A percentile compares a stretch with the other conserved stretches of the same genome.
These are phyloP conservation scores for Elongisporangium senticosum DNA, from an alignment of 352 stramenopile species.

Conservation along the genomic window DNA sequence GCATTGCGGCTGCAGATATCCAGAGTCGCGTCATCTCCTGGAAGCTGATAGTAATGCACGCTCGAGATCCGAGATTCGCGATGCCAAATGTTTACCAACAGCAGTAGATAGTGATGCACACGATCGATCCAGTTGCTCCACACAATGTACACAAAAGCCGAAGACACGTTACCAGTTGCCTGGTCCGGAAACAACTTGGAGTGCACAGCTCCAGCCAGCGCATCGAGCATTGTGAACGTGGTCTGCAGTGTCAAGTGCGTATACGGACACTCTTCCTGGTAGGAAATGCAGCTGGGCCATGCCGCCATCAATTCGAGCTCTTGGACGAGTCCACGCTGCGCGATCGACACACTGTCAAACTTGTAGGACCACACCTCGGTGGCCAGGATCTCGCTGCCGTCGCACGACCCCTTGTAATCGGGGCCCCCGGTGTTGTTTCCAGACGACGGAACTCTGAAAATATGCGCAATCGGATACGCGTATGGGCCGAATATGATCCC, in stretches of 20 bases:
- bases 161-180: conserved; percentile 1
- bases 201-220: conserved; percentile 13
- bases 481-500: conserved; percentile 37
- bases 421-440: neutral
- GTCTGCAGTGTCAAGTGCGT: conserved; percentile 14
- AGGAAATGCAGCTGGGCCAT: conserved; percentile 26
- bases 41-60: neutral
- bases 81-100: neutral
- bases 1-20: neutral
- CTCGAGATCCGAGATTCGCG: neutral
- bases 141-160: conserved; percentile 7
- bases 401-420: conserved; percentile 18
- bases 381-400: conserved; percentile 5
- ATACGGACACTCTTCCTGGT: conserved; percentile 2
- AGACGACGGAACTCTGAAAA: conserved; percentile 6
- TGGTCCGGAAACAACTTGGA: conserved; percentile 2
- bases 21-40: neutral
- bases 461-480: conserved; percentile 33
- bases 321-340: conserved; percentile 14
- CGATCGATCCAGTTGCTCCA: conserved; percentile 27
- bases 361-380: conserved; percentile 27
- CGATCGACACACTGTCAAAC: conserved; percentile 30
- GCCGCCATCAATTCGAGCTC: conserved; percentile 19
- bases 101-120: conserved; percentile 19
- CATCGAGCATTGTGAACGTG: conserved; percentile 33